Conservation (phyloP, 768 basidiomycete species). For the Wakefieldia striispora region DNA sequence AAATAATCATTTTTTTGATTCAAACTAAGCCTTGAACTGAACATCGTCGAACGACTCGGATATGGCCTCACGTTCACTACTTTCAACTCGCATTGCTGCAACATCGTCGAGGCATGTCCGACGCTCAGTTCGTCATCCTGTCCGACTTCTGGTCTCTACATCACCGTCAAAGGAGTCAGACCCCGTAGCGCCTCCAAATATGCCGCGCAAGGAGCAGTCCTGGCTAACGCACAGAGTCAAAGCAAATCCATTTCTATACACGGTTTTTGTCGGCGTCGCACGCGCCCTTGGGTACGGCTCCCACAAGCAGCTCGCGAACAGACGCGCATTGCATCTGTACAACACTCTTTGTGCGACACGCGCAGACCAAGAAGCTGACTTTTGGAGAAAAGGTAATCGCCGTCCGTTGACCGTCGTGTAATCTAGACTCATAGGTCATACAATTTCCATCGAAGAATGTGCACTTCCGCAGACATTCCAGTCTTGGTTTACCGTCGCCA, state of each 20-base stretch:
- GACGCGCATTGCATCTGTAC: conserved; percentile 59
- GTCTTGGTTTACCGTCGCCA: conserved; percentile 93
- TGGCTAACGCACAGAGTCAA: conserved; percentile 60
- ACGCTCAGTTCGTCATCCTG: conserved; percentile 7
- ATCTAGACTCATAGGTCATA: neutral
- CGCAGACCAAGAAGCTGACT: conserved; percentile 57
- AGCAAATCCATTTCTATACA: conserved; percentile 45
- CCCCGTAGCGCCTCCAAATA: conserved; percentile 2
- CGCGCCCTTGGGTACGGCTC: conserved; percentile 58
- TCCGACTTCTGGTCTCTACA: conserved; percentile 13
- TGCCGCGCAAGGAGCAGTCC: conserved; percentile 29
- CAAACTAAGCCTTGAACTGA: no score
- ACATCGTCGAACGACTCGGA: no score
- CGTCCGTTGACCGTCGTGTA: neutral
- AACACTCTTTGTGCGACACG: conserved; percentile 51
- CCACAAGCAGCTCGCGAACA: conserved; percentile 58
- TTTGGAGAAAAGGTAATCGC: conserved; percentile 64
- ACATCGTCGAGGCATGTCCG: conserved; percentile 4
- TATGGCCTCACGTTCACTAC: conserved; percentile 17
- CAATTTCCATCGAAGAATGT: conserved; percentile 52
- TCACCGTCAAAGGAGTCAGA: conserved; percentile 5
- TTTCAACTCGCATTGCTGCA: conserved; percentile 7
- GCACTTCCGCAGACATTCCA: conserved; percentile 90
- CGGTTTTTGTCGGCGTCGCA: conserved; percentile 47
- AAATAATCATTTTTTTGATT: no score